phyloP scores from a whole-genome alignment of 768 basidiomycete species.

The Rhizopogon sp. region DNA sequence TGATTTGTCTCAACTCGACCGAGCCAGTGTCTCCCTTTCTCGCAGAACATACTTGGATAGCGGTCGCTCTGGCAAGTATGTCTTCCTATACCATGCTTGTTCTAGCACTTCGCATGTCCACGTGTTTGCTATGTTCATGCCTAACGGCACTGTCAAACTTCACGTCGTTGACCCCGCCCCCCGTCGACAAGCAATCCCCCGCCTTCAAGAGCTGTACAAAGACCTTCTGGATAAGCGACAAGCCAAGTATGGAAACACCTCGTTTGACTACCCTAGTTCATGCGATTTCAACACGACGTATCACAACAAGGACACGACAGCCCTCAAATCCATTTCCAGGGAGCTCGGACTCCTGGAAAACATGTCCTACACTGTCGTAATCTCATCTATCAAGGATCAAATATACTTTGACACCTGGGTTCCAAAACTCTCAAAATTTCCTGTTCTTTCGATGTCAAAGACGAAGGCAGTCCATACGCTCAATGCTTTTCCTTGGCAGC shows the following conservation, averaged over 20 bases:
- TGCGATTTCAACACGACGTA: constrained; percentile 66
- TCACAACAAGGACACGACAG: constrained; percentile 72
- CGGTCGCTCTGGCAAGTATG: constrained; percentile 66
- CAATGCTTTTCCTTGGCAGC: constrained; percentile 88
- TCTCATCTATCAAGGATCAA: constrained; percentile 84
- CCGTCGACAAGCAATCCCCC: constrained; percentile 76
- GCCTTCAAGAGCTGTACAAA: constrained; percentile 68
- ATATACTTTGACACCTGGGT: constrained; percentile 73
- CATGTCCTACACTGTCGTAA: constrained; percentile 67
- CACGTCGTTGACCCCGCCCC: constrained; percentile 90
- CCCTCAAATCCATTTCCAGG: constrained; percentile 81
- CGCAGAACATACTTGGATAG: constrained; percentile 69
- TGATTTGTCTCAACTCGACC: constrained; percentile 77
- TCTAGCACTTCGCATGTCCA: constrained; percentile 73
- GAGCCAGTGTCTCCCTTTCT: constrained; percentile 49
- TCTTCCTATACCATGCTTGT: constrained; percentile 85
- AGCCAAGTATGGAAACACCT: constrained; percentile 32
- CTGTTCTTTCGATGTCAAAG: constrained; percentile 83
- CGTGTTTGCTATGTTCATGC: constrained; percentile 84
- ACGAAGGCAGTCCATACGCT: constrained; percentile 67
- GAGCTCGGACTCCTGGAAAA: constrained; percentile 77
- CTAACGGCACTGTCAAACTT: constrained; percentile 62
- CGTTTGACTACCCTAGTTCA: constrained; percentile 60
- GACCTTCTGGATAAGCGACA: constrained; percentile 55
- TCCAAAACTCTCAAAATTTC: constrained; percentile 76